Evolutionary conservation across 352 stramenopile species (phyloP).

Genomic region (Phytopythium sindhum): DNA sequence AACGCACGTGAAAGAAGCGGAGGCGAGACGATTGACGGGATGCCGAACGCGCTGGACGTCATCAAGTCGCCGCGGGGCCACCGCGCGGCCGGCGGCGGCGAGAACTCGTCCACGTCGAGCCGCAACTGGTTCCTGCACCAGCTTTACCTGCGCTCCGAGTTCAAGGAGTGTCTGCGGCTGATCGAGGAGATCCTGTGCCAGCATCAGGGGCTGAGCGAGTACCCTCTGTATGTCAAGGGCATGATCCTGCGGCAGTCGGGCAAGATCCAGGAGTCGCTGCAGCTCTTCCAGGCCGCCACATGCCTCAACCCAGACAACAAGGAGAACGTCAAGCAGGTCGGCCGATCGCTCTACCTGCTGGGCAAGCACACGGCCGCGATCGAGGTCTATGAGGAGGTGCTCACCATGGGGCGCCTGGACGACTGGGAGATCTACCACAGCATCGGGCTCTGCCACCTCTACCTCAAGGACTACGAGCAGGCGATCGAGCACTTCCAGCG

Average conservation of each 20-base stretch:
- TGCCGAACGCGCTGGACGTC: constrained; percentile 32
- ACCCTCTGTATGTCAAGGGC: constrained; percentile 91
- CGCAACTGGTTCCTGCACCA: constrained; percentile 86
- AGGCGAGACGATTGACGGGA: constrained; percentile 7
- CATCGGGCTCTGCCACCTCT: constrained; percentile 90
- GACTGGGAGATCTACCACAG: constrained; percentile 94
- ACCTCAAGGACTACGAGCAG: constrained; percentile 89
- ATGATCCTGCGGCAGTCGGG: constrained; percentile 88
- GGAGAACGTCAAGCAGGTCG: constrained; percentile 91
- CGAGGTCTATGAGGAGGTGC: constrained; percentile 90
- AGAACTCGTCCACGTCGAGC: constrained; percentile 19
- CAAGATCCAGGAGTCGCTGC: constrained; percentile 87
- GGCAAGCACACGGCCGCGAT: constrained; percentile 90
- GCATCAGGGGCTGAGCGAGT: constrained; percentile 88
- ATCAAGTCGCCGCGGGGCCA: constrained; percentile 60
- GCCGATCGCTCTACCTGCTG: constrained; percentile 73
- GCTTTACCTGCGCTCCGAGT: constrained; percentile 83
- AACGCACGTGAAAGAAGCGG: neutral
- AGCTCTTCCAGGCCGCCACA: constrained; percentile 90
- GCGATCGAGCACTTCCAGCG: constrained; percentile 87
- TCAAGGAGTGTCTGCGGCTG: constrained; percentile 84
- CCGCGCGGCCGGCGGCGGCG: constrained; percentile 10
- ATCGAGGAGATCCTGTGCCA: constrained; percentile 88
- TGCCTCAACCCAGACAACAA: constrained; percentile 91
- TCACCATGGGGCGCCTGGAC: constrained; percentile 72